phyloP scores from a whole-genome alignment of 192 early-diverging fungal genomes.

The Linnemannia zychae region DNA sequence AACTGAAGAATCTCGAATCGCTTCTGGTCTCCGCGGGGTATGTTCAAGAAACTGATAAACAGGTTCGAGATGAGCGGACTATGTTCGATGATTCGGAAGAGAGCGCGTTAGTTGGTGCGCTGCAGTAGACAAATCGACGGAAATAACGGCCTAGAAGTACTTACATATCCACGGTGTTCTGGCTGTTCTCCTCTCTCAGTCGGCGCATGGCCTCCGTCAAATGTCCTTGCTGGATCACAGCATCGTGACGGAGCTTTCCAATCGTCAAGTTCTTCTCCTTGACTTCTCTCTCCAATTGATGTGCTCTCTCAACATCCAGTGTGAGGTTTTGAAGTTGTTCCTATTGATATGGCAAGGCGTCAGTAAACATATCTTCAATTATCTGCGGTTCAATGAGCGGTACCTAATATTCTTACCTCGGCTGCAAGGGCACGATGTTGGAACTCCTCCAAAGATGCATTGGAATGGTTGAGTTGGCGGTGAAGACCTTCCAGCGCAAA shows the following conservation, averaged over 20 bases:
- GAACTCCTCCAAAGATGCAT: slow-evolving; percentile 67
- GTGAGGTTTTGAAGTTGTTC: slow-evolving; percentile 70
- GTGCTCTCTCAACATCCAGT: slow-evolving; percentile 61
- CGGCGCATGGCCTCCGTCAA: slow-evolving; percentile 93
- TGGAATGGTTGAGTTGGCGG: slow-evolving; percentile 56
- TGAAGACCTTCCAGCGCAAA: slow-evolving; percentile 72
- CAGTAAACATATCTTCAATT: slow-evolving; percentile 33
- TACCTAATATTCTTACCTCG: slow-evolving; percentile 59
- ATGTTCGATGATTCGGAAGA: neutral
- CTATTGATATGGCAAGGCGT: slow-evolving; percentile 39
- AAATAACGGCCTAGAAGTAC: neutral
- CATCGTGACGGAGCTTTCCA: slow-evolving; percentile 84
- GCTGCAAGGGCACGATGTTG: slow-evolving; percentile 66
- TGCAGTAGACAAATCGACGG: neutral
- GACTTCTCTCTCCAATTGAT: slow-evolving; percentile 73
- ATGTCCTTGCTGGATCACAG: slow-evolving; percentile 90
- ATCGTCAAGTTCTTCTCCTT: slow-evolving; percentile 80
- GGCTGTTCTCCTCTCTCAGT: slow-evolving; percentile 81
- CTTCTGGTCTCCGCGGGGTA: slow-evolving; percentile 91
- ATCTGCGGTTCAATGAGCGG: slow-evolving; percentile 2
- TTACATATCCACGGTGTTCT: slow-evolving; percentile 84
- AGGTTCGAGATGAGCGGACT: slow-evolving; percentile 92
- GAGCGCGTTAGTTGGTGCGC: neutral
- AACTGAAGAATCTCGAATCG: slow-evolving; percentile 93
- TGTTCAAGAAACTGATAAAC: slow-evolving; percentile 86